Evolutionary conservation across 768 basidiomycete genomes (phyloP), one percentile per base, ranked within the genome.

Genomic region (Pleurotus sapidus): DNA sequence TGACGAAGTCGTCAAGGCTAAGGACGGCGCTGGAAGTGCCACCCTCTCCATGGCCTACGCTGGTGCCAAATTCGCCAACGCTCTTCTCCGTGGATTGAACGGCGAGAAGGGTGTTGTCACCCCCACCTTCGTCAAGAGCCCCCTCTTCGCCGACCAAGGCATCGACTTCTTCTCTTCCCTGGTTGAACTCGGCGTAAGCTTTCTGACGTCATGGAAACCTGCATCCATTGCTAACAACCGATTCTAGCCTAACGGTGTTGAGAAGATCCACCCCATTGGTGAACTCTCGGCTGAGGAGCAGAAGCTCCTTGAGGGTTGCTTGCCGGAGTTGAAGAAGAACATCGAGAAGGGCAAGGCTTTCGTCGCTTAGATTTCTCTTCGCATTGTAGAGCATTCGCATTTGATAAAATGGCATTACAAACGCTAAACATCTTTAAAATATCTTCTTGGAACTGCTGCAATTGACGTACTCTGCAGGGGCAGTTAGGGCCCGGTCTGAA

Each of bases 1-100:
- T 74, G 96, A 99, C 67, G 95, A 98, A 76, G 95, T 98, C 61
- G 96, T 98, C 69, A 88, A 97, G 81, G 95, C 95, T 50, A 98
- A 98, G 82, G 95, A 95, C 62, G 89, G 89, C 66, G 89, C 91
- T 57, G 96, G 96, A 59, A 93, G 91, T 55, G 95, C 95, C 5
- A 96, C 94, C 23, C 87, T 96, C 58, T 93, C 91, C 34, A 97
- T 97, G 95, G 94, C 93, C 1, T 93, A 88, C 65, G 91, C 96
- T 46, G 96, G 95, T 65, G 92, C 93, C 67, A 89, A 91, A 74
- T 98, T 98, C 75, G 83, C 93, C 58, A 77, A 81, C 68, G 81
- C 88, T 49, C 78, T 98, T 64, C 83, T 98, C 66, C 82, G 86
- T 45, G 96, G 94, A 25, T 69, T 93, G 70, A 89, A 85, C 64